These are phyloP conservation scores for Vanderwaltozyma yarrowii DNA, from an alignment of 805 yeast species.

Conservation along the genomic window DNA sequence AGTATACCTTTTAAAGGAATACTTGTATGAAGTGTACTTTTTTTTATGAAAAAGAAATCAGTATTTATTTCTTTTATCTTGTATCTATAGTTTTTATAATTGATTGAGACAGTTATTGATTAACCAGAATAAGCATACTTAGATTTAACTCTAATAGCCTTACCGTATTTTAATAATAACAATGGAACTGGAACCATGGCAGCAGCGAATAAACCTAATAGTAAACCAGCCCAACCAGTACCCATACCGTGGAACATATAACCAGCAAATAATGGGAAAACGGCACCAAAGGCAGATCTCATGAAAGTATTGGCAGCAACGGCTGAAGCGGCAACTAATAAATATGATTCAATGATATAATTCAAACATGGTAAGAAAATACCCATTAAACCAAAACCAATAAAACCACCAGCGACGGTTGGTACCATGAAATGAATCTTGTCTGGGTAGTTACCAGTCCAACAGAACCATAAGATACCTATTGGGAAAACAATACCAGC, in stretches of 20 bases:
- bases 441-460: conserved; percentile 73
- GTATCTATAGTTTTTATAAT: too few species aligned
- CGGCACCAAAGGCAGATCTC: conserved; percentile 59
- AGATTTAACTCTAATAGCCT: conserved; percentile 43
- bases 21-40: too few species aligned
- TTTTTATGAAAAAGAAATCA: too few species aligned
- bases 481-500: conserved; percentile 64
- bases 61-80: conserved; percentile 1
- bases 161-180: conserved; percentile 51
- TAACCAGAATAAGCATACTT: conserved; percentile 38
- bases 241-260: conserved; percentile 64
- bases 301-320: conserved; percentile 63
- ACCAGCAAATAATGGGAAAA: conserved; percentile 61
- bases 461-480: conserved; percentile 78
- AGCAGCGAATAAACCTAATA: conserved; percentile 52
- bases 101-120: too few species aligned
- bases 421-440: conserved; percentile 79
- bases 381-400: conserved; percentile 58
- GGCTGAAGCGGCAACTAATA: conserved; percentile 68
- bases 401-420: conserved; percentile 49
- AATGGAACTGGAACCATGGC: conserved; percentile 60
- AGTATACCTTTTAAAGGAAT: too few species aligned
- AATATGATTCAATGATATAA: conserved; percentile 63
- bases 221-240: conserved; percentile 68
- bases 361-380: conserved; percentile 62